A percentile compares a stretch with the other conserved stretches of the same genome.
These are phyloP conservation scores for Lactifluus pinguis DNA, from an alignment of 768 basidiomycete genomes.

Conservation along the genomic window DNA sequence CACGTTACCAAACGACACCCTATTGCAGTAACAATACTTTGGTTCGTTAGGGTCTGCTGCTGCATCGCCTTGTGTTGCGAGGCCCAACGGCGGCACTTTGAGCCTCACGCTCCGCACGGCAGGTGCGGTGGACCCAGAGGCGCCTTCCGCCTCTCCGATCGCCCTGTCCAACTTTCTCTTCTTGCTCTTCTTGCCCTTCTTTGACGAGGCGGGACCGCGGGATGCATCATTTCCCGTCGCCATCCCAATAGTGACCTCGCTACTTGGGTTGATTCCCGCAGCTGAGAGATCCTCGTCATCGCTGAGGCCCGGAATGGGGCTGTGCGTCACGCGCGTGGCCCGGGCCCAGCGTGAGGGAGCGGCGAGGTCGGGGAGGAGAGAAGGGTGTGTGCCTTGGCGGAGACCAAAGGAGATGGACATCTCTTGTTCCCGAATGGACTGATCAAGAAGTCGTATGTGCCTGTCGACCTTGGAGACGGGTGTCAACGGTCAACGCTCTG, in stretches of 20 bases:
- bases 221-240: slow-evolving; percentile 3
- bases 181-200: slow-evolving; percentile 21
- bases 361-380: slow-evolving; percentile 54
- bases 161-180: slow-evolving; percentile 22
- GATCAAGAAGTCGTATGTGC: slow-evolving; percentile 69
- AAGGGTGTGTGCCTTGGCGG: slow-evolving; percentile 44
- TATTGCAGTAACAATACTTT: slow-evolving; percentile 75
- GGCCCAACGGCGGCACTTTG: slow-evolving; percentile 29
- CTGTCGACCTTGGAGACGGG: slow-evolving; percentile 52
- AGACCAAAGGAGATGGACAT: slow-evolving; percentile 44
- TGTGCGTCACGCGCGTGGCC: slow-evolving; percentile 34
- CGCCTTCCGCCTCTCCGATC: not conserved
- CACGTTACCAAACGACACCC: slow-evolving; percentile 74
- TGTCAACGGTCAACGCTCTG: not conserved
- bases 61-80: slow-evolving; percentile 13
- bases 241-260: slow-evolving; percentile 14
- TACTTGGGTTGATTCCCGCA: slow-evolving; percentile 1
- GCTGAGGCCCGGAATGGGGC: slow-evolving; percentile 31
- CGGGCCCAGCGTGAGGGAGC: slow-evolving; percentile 43
- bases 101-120: slow-evolving; percentile 26
- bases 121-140: not conserved
- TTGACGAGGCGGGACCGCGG: slow-evolving; percentile 6
- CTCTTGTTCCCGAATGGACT: slow-evolving; percentile 58
- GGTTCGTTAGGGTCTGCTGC: slow-evolving; percentile 33
- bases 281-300: slow-evolving; percentile 13